These are phyloP conservation scores for Thermoascus crustaceus DNA, from an alignment of 2,329 filamentous ascomycete genomes.

Conservation along the genomic window DNA sequence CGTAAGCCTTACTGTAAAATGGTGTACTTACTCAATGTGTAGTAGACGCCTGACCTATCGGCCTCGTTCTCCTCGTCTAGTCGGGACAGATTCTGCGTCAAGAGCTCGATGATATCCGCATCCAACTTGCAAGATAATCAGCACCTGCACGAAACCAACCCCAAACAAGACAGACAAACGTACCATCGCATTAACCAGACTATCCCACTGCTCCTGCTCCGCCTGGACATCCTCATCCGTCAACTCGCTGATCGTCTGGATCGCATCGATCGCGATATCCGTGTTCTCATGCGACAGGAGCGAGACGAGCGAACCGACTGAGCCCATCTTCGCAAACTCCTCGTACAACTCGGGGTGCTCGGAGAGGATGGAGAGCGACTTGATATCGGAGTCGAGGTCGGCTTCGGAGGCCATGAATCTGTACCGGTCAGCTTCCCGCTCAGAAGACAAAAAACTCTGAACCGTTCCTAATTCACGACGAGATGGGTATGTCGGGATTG, in stretches of 20 bases:
- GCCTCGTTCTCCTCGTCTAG: constrained; percentile 65
- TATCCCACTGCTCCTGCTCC: constrained; percentile 71
- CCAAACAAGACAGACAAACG: constrained; percentile 1
- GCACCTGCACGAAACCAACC: not conserved
- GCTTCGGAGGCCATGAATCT: constrained; percentile 74
- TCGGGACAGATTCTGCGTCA: constrained; percentile 56
- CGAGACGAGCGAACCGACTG: constrained; percentile 64
- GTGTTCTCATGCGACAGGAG: constrained; percentile 92
- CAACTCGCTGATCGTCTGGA: constrained; percentile 83
- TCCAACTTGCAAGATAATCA: constrained; percentile 26
- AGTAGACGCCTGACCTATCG: constrained; percentile 79
- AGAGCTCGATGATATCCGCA: constrained; percentile 34
- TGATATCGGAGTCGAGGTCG: constrained; percentile 82
- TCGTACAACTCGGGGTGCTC: constrained; percentile 78
- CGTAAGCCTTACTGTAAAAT: too few relatives aligned
- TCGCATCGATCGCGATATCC: constrained; percentile 85
- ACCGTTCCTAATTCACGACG: not conserved
- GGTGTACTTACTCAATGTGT: constrained; percentile 52
- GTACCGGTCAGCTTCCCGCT: too few relatives aligned
- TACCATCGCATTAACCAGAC: constrained; percentile 57
- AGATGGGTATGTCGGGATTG: not conserved
- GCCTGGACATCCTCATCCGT: constrained; percentile 88
- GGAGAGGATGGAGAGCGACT: constrained; percentile 73
- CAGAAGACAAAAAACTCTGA: too few relatives aligned
- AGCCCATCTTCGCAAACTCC: constrained; percentile 70